Conservation (phyloP, 768 basidiomycete species). For the Flagelloscypha sp. region DNA sequence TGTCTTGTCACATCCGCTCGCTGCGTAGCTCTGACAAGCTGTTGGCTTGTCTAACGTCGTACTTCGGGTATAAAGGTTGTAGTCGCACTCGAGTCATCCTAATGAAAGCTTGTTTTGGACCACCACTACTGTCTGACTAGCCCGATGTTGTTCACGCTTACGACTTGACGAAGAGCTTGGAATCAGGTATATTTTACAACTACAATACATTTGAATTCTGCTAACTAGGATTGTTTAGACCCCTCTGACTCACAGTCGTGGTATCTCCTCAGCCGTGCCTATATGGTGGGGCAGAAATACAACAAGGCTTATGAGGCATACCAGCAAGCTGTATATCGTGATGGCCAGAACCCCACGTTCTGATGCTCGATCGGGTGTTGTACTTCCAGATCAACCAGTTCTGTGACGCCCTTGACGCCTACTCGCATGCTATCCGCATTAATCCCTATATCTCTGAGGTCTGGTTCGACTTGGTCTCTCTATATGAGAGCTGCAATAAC, state of each 20-base stretch:
- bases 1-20: too few species aligned
- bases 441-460: slow-evolving; percentile 71
- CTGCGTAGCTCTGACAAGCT: too few species aligned
- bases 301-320: slow-evolving; percentile 80
- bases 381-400: slow-evolving; percentile 83
- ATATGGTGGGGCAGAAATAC: slow-evolving; percentile 72
- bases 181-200: slow-evolving; percentile 48
- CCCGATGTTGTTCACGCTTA: too few species aligned
- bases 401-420: slow-evolving; percentile 72
- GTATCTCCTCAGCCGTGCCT: slow-evolving; percentile 74
- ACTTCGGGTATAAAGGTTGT: too few species aligned
- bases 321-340: slow-evolving; percentile 77
- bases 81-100: too few species aligned
- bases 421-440: slow-evolving; percentile 72
- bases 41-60: too few species aligned
- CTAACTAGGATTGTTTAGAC: too few species aligned
- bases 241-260: slow-evolving; percentile 69
- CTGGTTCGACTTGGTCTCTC: slow-evolving; percentile 63
- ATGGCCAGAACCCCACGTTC: slow-evolving; percentile 74
- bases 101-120: too few species aligned
- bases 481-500: slow-evolving; percentile 77
- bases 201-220: too few species aligned
- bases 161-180: slow-evolving; percentile 63
- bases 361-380: slow-evolving; percentile 79
- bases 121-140: too few species aligned